Conservation (phyloP, 2,329 filamentous ascomycete species). For the Uncinocarpus reesii region DNA sequence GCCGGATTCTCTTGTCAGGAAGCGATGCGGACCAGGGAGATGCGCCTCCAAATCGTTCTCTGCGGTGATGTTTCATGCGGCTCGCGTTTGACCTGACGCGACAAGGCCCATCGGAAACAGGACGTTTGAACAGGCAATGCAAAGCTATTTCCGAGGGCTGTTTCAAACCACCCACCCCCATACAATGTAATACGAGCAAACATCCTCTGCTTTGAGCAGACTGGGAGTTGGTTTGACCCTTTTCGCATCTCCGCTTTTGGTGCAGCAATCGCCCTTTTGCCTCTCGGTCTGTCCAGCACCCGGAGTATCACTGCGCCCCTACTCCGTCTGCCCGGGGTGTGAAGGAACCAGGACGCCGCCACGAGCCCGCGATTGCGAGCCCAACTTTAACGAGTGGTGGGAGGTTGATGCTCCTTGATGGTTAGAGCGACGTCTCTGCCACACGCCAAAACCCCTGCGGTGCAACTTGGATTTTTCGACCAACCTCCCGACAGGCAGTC, state of each 20-base stretch:
- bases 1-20: too few species aligned
- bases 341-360: neutral
- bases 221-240: neutral
- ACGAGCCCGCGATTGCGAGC: neutral
- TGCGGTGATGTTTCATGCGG: neutral
- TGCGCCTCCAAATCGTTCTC: neutral
- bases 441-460: slow-evolving; percentile 6
- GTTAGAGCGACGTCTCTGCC: neutral
- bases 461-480: slow-evolving; percentile 7
- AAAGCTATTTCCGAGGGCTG: neutral
- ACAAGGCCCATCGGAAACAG: neutral
- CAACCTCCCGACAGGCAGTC: neutral
- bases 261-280: neutral
- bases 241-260: neutral
- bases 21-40: neutral
- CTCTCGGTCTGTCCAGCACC: neutral
- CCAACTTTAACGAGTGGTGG: neutral
- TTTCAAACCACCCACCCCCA: neutral
- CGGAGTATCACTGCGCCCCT: neutral
- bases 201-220: too few species aligned
- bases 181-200: neutral
- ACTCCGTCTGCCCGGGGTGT: slow-evolving; percentile 2
- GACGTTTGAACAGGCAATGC: neutral
- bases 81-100: slow-evolving; percentile 2
- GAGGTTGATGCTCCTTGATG: neutral